These are phyloP conservation scores for Hygrocybe punicea DNA, from an alignment of 768 basidiomycete genomes.

Conservation along the genomic window DNA sequence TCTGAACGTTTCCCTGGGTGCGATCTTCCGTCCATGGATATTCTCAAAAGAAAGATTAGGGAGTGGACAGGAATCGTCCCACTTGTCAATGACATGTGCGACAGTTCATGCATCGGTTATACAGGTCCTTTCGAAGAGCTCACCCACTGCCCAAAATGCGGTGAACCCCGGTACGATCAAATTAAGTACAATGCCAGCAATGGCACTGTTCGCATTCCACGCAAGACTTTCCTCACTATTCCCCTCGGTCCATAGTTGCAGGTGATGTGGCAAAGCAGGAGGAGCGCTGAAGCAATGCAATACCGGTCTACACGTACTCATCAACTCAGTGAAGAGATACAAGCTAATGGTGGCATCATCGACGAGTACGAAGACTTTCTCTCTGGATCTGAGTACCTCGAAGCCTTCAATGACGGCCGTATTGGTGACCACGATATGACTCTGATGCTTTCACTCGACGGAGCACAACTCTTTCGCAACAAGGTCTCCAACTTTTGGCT, in stretches of 20 bases:
- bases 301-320: conserved; percentile 24
- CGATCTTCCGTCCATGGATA: no score
- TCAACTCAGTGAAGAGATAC: conserved; percentile 17
- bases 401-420: conserved; percentile 12
- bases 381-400: conserved; percentile 30
- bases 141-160: no score
- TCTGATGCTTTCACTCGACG: conserved; percentile 38
- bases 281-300: conserved; percentile 25
- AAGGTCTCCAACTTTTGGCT: conserved; percentile 36
- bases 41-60: no score
- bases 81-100: no score
- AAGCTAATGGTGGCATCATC: conserved; percentile 8
- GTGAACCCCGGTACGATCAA: no score
- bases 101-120: no score
- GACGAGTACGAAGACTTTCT: conserved; percentile 14
- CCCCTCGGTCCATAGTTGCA: conserved; percentile 43
- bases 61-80: no score
- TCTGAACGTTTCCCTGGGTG: no score
- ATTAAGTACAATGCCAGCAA: no score
- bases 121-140: no score
- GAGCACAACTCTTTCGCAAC: conserved; percentile 39
- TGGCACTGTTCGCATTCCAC: conserved; percentile 19
- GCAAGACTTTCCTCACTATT: conserved; percentile 41
- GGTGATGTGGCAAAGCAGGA: conserved; percentile 21
- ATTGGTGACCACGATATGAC: conserved; percentile 31